phyloP scores from a whole-genome alignment of 305 asterid genomes.

The Vinca major region DNA sequence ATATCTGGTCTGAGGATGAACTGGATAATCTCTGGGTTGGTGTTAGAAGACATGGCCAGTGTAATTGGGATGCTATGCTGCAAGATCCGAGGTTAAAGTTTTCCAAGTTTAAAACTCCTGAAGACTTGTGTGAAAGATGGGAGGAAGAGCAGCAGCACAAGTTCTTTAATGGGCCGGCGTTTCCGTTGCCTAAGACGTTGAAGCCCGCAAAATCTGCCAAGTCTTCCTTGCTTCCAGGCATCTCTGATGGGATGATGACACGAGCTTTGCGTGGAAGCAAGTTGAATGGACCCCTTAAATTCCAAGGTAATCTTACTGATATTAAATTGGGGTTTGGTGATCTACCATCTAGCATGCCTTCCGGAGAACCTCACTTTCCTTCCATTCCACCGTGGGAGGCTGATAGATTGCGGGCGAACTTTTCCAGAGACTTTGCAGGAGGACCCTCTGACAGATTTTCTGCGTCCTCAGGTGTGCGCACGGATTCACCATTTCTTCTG shows the following conservation, averaged over 20 bases:
- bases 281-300: conserved; percentile 39
- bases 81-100: conserved; percentile 71
- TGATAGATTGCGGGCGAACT: conserved; percentile 39
- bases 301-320: conserved; percentile 61
- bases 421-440: conserved; percentile 39
- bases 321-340: conserved; percentile 79
- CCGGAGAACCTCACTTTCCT: conserved; percentile 32
- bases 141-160: conserved; percentile 69
- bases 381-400: conserved; percentile 38
- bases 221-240: conserved; percentile 26
- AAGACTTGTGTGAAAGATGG: conserved; percentile 70
- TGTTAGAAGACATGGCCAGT: conserved; percentile 76
- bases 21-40: conserved; percentile 92
- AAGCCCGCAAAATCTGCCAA: conserved; percentile 35
- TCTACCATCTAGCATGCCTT: conserved; percentile 37
- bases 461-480: conserved; percentile 35
- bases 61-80: conserved; percentile 81
- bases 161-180: conserved; percentile 49
- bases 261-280: conserved; percentile 53
- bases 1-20: conserved; percentile 84
- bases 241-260: conserved; percentile 65
- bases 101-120: conserved; percentile 56
- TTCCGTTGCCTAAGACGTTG: conserved; percentile 25
- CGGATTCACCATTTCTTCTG: conserved; percentile 9
- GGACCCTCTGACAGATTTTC: conserved; percentile 35